These are phyloP conservation scores for Cladorrhinum sp. DNA, from an alignment of 2,329 filamentous ascomycete genomes.

Conservation along the genomic window DNA sequence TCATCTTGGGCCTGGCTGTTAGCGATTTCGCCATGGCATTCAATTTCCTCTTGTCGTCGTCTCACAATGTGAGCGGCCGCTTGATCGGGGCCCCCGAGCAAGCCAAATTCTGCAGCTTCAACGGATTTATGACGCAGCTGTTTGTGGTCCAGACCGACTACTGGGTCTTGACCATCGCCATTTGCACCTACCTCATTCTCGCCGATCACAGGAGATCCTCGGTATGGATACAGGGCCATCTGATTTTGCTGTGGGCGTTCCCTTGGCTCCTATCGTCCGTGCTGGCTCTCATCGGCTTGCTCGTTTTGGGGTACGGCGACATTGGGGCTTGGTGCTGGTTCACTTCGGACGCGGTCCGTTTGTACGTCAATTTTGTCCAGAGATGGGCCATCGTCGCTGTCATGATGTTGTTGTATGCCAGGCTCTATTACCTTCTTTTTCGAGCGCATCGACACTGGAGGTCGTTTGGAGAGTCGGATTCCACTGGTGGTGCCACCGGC, in stretches of 20 bases:
- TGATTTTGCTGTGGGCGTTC: conserved; percentile 32
- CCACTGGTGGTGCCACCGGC: conserved; percentile 6
- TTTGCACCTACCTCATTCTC: conserved; percentile 41
- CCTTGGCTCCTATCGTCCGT: conserved; percentile 38
- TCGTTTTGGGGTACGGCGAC: conserved; percentile 32
- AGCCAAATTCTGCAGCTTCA: conserved; percentile 37
- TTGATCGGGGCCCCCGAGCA: conserved; percentile 31
- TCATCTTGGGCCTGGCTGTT: conserved; percentile 41
- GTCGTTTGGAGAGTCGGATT: conserved; percentile 28
- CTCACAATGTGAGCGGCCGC: conserved; percentile 34
- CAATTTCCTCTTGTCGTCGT: conserved; percentile 39
- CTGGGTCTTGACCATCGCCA: conserved; percentile 41
- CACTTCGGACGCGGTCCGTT: conserved; percentile 35
- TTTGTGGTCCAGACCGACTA: conserved; percentile 45
- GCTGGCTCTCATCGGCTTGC: conserved; percentile 35
- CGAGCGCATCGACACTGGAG: conserved; percentile 36
- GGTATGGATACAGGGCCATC: conserved; percentile 37
- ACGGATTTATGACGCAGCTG: conserved; percentile 41
- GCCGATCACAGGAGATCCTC: conserved; percentile 36
- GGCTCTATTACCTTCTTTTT: conserved; percentile 39
- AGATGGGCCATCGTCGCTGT: conserved; percentile 40
- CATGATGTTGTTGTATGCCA: conserved; percentile 38
- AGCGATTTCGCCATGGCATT: conserved; percentile 40
- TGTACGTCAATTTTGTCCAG: conserved; percentile 41
- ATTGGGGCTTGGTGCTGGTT: conserved; percentile 43